Evolutionary conservation across 1,284 basidiomycete species (phyloP), one percentile per base, ranked within the genome.

Genomic region (Apiotrichum siamense): DNA sequence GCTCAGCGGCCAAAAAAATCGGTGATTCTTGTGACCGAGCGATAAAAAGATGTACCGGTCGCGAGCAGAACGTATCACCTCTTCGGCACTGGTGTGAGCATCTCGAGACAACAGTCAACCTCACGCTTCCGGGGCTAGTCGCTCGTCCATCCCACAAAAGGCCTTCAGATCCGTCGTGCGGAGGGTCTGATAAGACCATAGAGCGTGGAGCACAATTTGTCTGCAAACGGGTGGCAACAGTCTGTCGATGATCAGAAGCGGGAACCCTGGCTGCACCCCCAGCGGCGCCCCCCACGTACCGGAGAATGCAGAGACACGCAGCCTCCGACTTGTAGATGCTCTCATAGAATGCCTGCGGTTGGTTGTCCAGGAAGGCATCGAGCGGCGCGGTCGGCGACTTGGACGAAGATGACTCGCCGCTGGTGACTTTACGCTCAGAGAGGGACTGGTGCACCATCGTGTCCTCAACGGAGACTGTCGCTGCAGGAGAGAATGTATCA

Each of bases 281-380:
- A n/a, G n/a, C n/a, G n/a, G n/a, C n/a, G n/a, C n/a, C n/a, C n/a
- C n/a, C 0, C 4, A 12, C 47, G 12, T 18, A 89, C 88, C 92
- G 83, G 71, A 97, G 92, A 70, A 98, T 85, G 38, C 91, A 89
- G 29, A 98, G 81, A 75, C 92, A 96, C 70, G 88, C 87, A 2
- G 91, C 93, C 20, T 94, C 92, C 18, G 84, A 83, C 64, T 85
- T 81, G 71, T 96, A 98, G 43, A 97, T 78, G 42, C 88, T 81
- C 43, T 83, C 86, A 52, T 94, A 78, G 35, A 87, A 86, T 44
- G 81, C 85, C 65, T 89, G 86, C 0, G 88, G 86, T 65, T 96
- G 88, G 7, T 83, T 82, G 60, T 90, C 85, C 32, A 98, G 78
- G 73, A 96, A 97, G 2, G 84, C 63, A 51, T 79, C 75, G 47